phyloP scores from a whole-genome alignment of 495 filamentous ascomycete species.

The Parmelia sp. region DNA sequence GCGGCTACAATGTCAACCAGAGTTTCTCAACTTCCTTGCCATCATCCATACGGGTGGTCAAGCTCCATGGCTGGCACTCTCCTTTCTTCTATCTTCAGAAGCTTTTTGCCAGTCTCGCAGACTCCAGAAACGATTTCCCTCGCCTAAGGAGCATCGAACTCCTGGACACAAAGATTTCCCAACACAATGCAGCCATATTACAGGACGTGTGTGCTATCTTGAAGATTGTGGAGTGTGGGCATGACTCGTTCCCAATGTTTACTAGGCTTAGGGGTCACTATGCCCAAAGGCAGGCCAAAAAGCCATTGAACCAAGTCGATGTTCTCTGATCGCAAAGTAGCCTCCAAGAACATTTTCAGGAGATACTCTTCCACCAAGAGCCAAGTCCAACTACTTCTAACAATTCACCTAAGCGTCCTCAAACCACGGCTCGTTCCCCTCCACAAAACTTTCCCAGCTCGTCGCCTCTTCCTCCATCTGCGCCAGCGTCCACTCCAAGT shows the following conservation, averaged over 20 bases:
- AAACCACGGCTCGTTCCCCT: not conserved
- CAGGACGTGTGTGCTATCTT: not conserved
- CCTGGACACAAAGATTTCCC: not conserved
- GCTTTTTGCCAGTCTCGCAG: not conserved
- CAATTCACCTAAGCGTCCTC: not conserved
- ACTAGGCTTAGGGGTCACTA: not conserved
- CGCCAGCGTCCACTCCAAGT: not conserved
- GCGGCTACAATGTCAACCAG: not conserved
- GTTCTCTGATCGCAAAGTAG: not conserved
- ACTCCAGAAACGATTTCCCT: not conserved
- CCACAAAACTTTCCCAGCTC: not conserved
- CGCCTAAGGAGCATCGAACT: not conserved
- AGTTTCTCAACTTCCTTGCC: not conserved
- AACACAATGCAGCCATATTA: not conserved
- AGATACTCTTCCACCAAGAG: too few relatives aligned
- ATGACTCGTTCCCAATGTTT: not conserved
- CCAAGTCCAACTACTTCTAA: not conserved
- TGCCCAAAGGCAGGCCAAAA: not conserved
- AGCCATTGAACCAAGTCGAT: not conserved
- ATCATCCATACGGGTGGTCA: not conserved
- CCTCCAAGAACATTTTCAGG: too few relatives aligned
- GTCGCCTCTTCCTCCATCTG: not conserved
- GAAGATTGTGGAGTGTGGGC: not conserved
- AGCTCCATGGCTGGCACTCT: not conserved
- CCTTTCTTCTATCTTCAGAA: not conserved